Conservation (phyloP, 805 yeast genomes). For the Brettanomyces anomalus region DNA sequence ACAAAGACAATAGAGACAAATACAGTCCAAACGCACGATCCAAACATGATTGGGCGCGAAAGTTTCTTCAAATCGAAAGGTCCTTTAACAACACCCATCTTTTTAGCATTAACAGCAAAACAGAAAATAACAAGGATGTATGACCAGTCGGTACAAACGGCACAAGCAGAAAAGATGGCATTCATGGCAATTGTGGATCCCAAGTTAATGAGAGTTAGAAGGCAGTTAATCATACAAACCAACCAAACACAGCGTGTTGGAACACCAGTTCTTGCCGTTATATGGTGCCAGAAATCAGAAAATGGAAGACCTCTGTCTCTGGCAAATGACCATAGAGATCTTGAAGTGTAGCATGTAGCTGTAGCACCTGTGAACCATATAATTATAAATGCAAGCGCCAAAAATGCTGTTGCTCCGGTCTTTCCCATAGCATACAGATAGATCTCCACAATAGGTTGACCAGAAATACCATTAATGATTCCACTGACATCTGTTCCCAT, state of each 20-base stretch:
- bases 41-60: slow-evolving; percentile 32
- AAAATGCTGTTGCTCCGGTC: slow-evolving; percentile 42
- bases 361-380: slow-evolving; percentile 47
- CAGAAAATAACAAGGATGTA: slow-evolving; percentile 37
- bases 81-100: slow-evolving; percentile 38
- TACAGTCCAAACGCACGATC: slow-evolving; percentile 35
- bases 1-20: slow-evolving; percentile 39
- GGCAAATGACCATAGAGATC: slow-evolving; percentile 50
- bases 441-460: slow-evolving; percentile 46
- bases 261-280: slow-evolving; percentile 31
- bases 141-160: slow-evolving; percentile 42
- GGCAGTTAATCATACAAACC: slow-evolving; percentile 31
- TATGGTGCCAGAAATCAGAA: slow-evolving; percentile 33
- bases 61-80: slow-evolving; percentile 37
- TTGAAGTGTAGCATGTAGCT: slow-evolving; percentile 38
- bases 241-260: slow-evolving; percentile 38
- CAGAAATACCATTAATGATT: slow-evolving; percentile 28
- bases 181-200: slow-evolving; percentile 38
- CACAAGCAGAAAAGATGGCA: slow-evolving; percentile 46
- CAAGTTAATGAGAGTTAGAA: slow-evolving; percentile 34
- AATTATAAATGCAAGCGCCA: slow-evolving; percentile 39
- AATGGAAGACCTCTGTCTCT: slow-evolving; percentile 47
- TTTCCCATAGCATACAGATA: slow-evolving; percentile 43
- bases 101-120: slow-evolving; percentile 35
- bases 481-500: slow-evolving; percentile 32